Evolutionary conservation across 202 grass and related monocot species (phyloP), one percentile per base, ranked within the genome.

Genomic region (Dendrocalamus latiflorus): DNA sequence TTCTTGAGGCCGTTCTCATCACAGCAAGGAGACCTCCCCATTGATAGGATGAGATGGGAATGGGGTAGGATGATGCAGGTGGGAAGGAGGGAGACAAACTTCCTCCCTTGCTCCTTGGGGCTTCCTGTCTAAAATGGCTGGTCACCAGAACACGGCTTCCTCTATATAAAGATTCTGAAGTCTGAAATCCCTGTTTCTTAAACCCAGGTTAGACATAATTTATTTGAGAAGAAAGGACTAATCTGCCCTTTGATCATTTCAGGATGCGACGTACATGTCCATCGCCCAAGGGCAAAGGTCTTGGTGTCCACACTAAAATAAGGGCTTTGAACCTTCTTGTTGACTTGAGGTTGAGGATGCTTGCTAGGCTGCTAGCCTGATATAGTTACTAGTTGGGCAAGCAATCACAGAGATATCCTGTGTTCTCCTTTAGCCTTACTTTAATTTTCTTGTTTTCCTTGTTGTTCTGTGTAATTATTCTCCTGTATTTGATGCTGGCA

Each of bases 1-100:
- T 98, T 98, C 83, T 95, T 98, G 76, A 98, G 90, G 62, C 95
- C 95, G 78, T 91, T 98, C 83, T 89, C 92, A 48, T 93, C 95
- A 47, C 85, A 90, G 82, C 87, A 88, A 83, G 95, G 92, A 80
- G 95, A 90, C 83, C 95, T 93, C 66, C 92, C 93, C 95, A 98
- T 98, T 64, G 77, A 57, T 72, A 73, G 36, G 61, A 56, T 69
- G 83, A 65, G 71, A 26, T 88, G 43, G 61, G 67, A 81, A 16
- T 75, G 48, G 43, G 33, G 37, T 73, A 72, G 82, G 74, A 81
- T 47, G 66, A 20, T 84, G 70, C 72, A 77, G 88, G 41, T 90
- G 90, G 79, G 75, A 81, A 72, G 71, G 54, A 83, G 83, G 63
- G 81, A 89, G 74, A 77, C 65, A 25, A 37, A 72, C 74, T 79